phyloP scores from a whole-genome alignment of 768 basidiomycete species.

The Boletus pseudo-olivaceus region DNA sequence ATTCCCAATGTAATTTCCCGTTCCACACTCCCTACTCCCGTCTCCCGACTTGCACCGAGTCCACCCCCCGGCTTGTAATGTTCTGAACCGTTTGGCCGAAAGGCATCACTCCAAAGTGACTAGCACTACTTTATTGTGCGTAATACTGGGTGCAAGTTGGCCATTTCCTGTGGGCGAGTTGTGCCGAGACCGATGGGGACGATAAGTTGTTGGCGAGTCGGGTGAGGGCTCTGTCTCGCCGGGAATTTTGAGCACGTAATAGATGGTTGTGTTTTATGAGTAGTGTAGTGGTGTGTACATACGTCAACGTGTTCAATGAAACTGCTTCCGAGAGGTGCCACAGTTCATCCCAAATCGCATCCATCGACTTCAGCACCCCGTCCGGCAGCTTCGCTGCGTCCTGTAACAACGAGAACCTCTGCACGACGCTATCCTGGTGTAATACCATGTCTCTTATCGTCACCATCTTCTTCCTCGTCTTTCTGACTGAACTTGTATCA shows the following conservation, averaged over 20 bases:
- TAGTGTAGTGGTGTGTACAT: not conserved
- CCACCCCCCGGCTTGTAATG: not conserved
- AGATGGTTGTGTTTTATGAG: not conserved
- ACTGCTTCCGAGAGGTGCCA: not conserved
- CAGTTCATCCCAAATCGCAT: not conserved
- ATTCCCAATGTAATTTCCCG: too few species aligned
- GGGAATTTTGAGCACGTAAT: not conserved
- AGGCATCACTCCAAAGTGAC: not conserved
- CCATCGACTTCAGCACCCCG: not conserved
- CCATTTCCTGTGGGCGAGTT: not conserved
- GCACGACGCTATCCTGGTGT: slow-evolving; percentile 1
- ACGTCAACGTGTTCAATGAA: slow-evolving; percentile 16
- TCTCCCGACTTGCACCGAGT: not conserved
- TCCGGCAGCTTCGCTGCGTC: not conserved
- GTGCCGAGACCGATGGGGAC: not conserved
- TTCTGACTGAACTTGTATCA: slow-evolving; percentile 77
- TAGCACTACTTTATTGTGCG: not conserved
- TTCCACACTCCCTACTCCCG: too few species aligned
- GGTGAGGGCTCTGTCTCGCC: not conserved
- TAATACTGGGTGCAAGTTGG: not conserved
- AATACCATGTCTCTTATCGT: slow-evolving; percentile 70
- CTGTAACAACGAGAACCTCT: slow-evolving; percentile 4
- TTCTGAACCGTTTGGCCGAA: not conserved
- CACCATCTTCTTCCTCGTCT: slow-evolving; percentile 77
- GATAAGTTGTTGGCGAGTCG: not conserved